A percentile compares a stretch with the other conserved stretches of the same genome.
These are phyloP conservation scores for Malassezia dermatis DNA, from an alignment of 1,284 basidiomycete genomes.

Conservation along the genomic window DNA sequence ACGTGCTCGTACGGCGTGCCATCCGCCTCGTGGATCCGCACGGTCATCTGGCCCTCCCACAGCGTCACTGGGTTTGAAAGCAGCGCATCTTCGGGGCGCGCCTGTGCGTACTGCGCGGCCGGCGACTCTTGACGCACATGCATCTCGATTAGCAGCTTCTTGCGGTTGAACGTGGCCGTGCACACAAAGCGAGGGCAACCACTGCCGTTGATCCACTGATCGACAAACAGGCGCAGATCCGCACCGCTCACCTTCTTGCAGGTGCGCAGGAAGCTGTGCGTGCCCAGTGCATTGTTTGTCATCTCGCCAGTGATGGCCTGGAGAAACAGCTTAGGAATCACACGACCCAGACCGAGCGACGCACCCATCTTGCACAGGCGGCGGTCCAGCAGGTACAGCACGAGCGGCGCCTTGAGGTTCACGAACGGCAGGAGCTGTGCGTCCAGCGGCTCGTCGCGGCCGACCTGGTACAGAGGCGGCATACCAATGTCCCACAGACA, in stretches of 20 bases:
- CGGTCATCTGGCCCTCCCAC: constrained; percentile 76
- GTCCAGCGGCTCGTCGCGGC: constrained; percentile 59
- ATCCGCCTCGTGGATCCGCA: constrained; percentile 96
- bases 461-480: constrained; percentile 87
- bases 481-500: constrained; percentile 75
- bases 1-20: constrained; percentile 99
- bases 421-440: constrained; percentile 56
- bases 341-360: constrained; percentile 81
- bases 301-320: constrained; percentile 87
- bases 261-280: constrained; percentile 76
- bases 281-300: constrained; percentile 66
- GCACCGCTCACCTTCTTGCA: constrained; percentile 75
- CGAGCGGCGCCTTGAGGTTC: constrained; percentile 86
- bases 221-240: constrained; percentile 77
- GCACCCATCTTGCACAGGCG: constrained; percentile 88
- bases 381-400: constrained; percentile 88
- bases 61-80: constrained; percentile 50
- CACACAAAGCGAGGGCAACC: constrained; percentile 87
- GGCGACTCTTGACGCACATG: constrained; percentile 79
- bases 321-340: constrained; percentile 87
- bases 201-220: constrained; percentile 97
- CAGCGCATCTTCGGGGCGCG: constrained; percentile 36
- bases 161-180: constrained; percentile 84
- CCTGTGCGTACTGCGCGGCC: constrained; percentile 52
- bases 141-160: constrained; percentile 95